Evolutionary conservation across 441 rosid species (phyloP).

Genomic region (Populus hybrid): DNA sequence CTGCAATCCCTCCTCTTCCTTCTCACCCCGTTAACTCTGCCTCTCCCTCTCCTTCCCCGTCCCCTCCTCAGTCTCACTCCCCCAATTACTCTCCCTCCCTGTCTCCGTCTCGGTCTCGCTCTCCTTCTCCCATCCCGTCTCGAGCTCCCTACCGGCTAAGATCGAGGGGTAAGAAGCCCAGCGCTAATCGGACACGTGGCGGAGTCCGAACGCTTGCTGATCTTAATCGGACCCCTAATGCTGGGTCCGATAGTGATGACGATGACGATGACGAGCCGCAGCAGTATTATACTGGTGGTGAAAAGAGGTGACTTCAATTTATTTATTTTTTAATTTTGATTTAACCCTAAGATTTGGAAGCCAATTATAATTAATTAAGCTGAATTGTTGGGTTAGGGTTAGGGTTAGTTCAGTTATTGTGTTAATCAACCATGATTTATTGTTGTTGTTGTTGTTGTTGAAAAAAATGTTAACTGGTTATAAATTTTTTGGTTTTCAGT

Average conservation of each 20-base stretch:
- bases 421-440: neutral
- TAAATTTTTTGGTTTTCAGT: constrained; percentile 25
- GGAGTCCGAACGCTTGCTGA: constrained; percentile 65
- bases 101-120: constrained; percentile 51
- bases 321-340: neutral
- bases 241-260: constrained; percentile 43
- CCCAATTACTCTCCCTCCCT: constrained; percentile 29
- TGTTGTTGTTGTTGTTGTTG: no score
- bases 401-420: neutral
- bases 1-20: constrained; percentile 22
- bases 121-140: constrained; percentile 32
- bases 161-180: constrained; percentile 36
- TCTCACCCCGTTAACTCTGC: constrained; percentile 15
- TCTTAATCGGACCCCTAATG: constrained; percentile 56
- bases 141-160: constrained; percentile 47
- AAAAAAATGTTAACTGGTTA: no score
- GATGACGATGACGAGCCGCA: constrained; percentile 53
- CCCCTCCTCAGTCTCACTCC: constrained; percentile 29
- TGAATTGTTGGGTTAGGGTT: neutral
- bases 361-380: neutral
- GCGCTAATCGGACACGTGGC: constrained; percentile 38
- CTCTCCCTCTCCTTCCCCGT: constrained; percentile 14
- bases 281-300: constrained; percentile 77
- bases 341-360: neutral
- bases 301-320: constrained; percentile 51